Percentiles rank a stretch among this genome's conserved stretches.
These are phyloP conservation scores for Aegilops bicornis DNA, from an alignment of 176 grass and related monocot species.

Conservation along the genomic window DNA sequence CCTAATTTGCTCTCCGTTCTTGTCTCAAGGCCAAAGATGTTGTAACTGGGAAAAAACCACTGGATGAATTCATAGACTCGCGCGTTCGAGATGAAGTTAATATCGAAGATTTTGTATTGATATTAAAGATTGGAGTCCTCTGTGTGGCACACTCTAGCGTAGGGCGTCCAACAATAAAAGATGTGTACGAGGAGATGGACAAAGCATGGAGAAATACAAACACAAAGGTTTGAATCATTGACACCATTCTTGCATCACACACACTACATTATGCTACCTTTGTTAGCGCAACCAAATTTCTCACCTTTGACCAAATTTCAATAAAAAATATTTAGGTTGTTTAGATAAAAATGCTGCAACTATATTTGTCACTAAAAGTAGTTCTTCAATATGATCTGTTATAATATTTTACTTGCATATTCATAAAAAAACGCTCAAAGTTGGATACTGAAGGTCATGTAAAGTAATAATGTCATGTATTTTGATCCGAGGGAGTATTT, in stretches of 20 bases:
- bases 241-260: not conserved
- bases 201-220: conserved; percentile 41
- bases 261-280: not conserved
- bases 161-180: conserved; percentile 52
- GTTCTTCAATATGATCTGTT: not conserved
- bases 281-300: not conserved
- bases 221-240: conserved; percentile 25
- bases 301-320: not conserved
- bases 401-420: not conserved
- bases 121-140: conserved; percentile 47
- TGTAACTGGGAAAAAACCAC: conserved; percentile 35
- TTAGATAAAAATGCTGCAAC: not conserved
- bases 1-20: not conserved
- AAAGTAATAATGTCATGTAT: not conserved
- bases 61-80: conserved; percentile 53
- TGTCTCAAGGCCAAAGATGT: conserved; percentile 58
- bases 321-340: not conserved
- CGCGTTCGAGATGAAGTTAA: conserved; percentile 44
- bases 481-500: not conserved
- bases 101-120: conserved; percentile 49
- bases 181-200: conserved; percentile 54
- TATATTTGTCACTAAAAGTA: not conserved
- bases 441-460: not conserved
- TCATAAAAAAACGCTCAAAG: not conserved
- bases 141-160: conserved; percentile 53